Base-by-base conservation (phyloP, 179 eudicot species). In the Beta corolliflora region DNA sequence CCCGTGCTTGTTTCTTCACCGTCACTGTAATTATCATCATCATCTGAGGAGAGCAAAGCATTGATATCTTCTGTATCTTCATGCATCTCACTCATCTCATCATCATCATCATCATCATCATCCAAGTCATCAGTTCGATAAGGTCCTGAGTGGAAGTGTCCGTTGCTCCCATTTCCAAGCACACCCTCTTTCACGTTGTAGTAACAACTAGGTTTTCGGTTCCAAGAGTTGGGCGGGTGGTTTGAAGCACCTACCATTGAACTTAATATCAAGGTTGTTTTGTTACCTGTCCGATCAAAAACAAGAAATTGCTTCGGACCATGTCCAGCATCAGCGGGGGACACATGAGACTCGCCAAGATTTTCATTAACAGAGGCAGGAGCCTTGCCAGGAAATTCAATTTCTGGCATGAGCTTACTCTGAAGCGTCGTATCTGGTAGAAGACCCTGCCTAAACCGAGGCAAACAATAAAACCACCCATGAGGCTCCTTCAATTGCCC, bases 21-120 rank as follows among this genome's bases (percentile, higher is more conserved):
- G 60, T 92, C 92, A 8, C 80, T 81, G 71, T 73, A 86, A 73
- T 81, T 81, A 70, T 81, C 88, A 31, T 93, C 94, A 8, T 89
- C 89, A 52, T 93, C 97, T 73, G 99, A 96, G 88, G 89, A 96
- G 63, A 96, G 98, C 84, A 96, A 81, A 1, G 98, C 99, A 77
- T 96, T 83, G 77, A 96, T 84, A 83, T 96, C 99, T 82, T 96
- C 97, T 0, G 93, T 86, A 89, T 96, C 93, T 82, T 96, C 99
- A 25, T 73, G 93, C 93, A 91, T 90, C 85, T 90, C 94, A 72
- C 92, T 89, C 81, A 88, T 88, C 68, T 65, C 76, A 11, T 77
- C 76, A 21, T 86, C 81, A 46, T 73, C 87, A 36, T 83, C 67
- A 60, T 86, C 81, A 46, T n/a, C n/a, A 36, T 73, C 86, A 25